Evolutionary conservation across 2,329 filamentous ascomycete genomes (phyloP), one percentile per base, ranked within the genome.

Genomic region (Chaetomiaceae sp.): DNA sequence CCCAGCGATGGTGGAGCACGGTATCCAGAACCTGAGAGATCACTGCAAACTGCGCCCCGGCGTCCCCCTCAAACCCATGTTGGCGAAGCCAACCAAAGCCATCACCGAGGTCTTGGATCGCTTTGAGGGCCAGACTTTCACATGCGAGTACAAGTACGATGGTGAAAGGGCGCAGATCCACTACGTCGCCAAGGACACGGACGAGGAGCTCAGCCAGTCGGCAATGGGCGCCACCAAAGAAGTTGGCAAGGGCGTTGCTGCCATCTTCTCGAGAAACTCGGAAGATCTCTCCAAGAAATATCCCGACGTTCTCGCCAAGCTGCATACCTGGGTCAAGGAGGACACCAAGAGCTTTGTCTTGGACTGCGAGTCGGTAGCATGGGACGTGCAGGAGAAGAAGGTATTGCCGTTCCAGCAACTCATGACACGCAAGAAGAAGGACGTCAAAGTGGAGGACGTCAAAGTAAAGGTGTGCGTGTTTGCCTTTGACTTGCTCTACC

Each of bases 91-190:
- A 3, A 99, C 94, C 9, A 99, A 99, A 69, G 91, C 94, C 5
- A 96, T 99, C 63, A 96, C 91, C 1, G 94, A 99, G 71, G 94
- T 99, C 0, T 79, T 99, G 10, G 92, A 99, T 70, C 88, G 94
- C 5, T 99, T 99, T 61, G 94, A 97, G 67, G 85, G 88, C 58
- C 94, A 96, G 66, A 87, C 86, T 23, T 99, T 99, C 65, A 97
- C 94, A 1, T 99, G 94, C 72, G 94, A 99, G 69, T 99, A 95
- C 78, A 99, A 99, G 70, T 99, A 99, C 66, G 94, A 99, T 64
- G 94, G 94, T 44, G 94, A 99, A 71, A 81, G 94, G 66, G 94
- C 94, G n/a, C 94, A 99, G 67, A 97, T 99, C 46, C 94, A 99
- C 68, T 99, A 95, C 62, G 90, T 97, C 29, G 86, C 91, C 4